A percentile compares a stretch with the other conserved stretches of the same genome.
Evolutionary conservation across 768 basidiomycete genomes (phyloP).

Genomic region (Cantharellus anzutake): DNA sequence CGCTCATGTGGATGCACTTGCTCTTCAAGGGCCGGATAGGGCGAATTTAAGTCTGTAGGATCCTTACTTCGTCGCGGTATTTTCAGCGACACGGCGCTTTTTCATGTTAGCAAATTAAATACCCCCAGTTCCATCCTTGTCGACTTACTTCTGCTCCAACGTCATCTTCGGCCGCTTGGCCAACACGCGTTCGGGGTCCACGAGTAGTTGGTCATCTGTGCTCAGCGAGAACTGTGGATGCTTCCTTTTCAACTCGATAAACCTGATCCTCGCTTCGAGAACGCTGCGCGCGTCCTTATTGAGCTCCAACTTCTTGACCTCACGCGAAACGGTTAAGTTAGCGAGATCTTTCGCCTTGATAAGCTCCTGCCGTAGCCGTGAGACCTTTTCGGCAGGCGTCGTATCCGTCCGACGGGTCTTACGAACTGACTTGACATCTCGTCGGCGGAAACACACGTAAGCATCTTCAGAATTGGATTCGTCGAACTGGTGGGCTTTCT

Average conservation of each 20-base stretch:
- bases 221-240: slow-evolving; percentile 19
- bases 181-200: slow-evolving; percentile 47
- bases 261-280: slow-evolving; percentile 58
- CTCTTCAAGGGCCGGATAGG: slow-evolving; percentile 16
- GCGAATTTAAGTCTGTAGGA: slow-evolving; percentile 22
- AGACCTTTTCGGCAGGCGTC: slow-evolving; percentile 73
- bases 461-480: slow-evolving; percentile 80
- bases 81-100: neutral
- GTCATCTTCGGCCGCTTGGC: slow-evolving; percentile 29
- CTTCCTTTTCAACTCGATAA: slow-evolving; percentile 67
- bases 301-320: slow-evolving; percentile 54
- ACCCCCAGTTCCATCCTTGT: neutral
- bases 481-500: slow-evolving; percentile 36
- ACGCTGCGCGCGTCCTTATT: slow-evolving; percentile 38
- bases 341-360: slow-evolving; percentile 55
- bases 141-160: neutral
- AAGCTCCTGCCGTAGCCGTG: slow-evolving; percentile 63
- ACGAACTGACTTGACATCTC: slow-evolving; percentile 83
- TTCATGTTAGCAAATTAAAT: neutral
- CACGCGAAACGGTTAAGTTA: slow-evolving; percentile 45
- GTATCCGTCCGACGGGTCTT: slow-evolving; percentile 88
- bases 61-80: slow-evolving; percentile 13
- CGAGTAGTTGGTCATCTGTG: slow-evolving; percentile 47
- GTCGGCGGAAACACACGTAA: slow-evolving; percentile 90
- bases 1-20: slow-evolving; percentile 32